Evolutionary conservation across 495 filamentous ascomycete species (phyloP), one percentile per base, ranked within the genome.

Genomic region (Neurospora sp.): DNA sequence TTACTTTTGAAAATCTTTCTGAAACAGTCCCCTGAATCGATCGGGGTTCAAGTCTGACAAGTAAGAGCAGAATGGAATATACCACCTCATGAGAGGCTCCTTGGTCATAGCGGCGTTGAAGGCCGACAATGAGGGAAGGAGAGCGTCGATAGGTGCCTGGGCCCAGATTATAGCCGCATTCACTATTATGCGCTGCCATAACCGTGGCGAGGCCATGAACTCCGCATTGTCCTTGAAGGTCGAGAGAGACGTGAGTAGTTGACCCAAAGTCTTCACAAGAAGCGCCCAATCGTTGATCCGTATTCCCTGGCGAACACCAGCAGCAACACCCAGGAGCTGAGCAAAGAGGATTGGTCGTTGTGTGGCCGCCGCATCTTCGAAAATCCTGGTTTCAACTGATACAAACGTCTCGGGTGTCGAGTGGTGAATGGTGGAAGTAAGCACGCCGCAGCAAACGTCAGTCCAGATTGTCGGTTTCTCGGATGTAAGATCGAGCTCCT

Each of bases 21-120:
- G 83, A 13, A 96, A 83, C 13, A 97, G 85, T 70, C 88, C 88
- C 59, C 90, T 85, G 79, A 98, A 99, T 54, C 93, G 86, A 71
- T 95, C 91, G 11, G 85, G 78, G 59, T 92, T 90, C 72, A 94
- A 83, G 48, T 92, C 88, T 0, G 91, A 88, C 74, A 94, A 89
- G 39, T 92, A 90, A 17, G 90, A 90, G 79, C 92, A 98, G 78
- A 97, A 98, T 6, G 89, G 85, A 69, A 98, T 84, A 80, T 98
- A 98, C 83, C 89, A 88, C 70, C 79, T 79, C 73, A 89, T 88
- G 70, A 92, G 85, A 3, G 83, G 85, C 24, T 90, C 89, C 69
- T 84, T 87, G 7, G 89, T 89, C 73, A 95, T 84, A n/a, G 82
- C 79, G 42, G 89, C 86, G 83, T 90, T 89, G 45, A 93, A 83